Evolutionary conservation across 768 basidiomycete species (phyloP).

Genomic region (Kwoniella pini): DNA sequence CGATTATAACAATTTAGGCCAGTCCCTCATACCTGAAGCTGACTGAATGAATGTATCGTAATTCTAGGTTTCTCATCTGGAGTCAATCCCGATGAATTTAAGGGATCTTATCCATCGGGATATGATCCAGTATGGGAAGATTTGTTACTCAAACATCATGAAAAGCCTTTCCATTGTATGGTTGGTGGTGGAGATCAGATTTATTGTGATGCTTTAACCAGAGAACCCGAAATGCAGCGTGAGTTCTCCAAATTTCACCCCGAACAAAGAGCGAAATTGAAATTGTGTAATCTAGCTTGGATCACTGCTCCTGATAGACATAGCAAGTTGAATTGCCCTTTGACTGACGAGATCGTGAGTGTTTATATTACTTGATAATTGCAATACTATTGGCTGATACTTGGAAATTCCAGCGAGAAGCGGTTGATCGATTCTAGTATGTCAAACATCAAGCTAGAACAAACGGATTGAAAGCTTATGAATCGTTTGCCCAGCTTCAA

Average conservation of each 20-base stretch:
- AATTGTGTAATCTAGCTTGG: too few relatives aligned
- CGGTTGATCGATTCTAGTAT: conserved; percentile 68
- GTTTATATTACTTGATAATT: not conserved
- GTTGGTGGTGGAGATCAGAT: conserved; percentile 94
- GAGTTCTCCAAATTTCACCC: too few relatives aligned
- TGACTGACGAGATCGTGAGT: conserved; percentile 69
- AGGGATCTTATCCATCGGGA: conserved; percentile 69
- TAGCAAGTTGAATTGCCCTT: conserved; percentile 62
- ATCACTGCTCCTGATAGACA: conserved; percentile 63
- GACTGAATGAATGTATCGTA: not conserved
- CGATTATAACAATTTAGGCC: too few relatives aligned
- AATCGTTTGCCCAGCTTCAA: conserved; percentile 76
- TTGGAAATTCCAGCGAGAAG: conserved; percentile 49
- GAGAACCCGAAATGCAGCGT: conserved; percentile 61
- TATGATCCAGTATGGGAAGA: conserved; percentile 94
- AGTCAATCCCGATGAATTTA: conserved; percentile 82
- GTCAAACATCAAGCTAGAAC: conserved; percentile 1
- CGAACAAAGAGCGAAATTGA: too few relatives aligned
- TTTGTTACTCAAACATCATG: conserved; percentile 76
- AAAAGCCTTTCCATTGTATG: conserved; percentile 81
- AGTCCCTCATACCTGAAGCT: too few relatives aligned
- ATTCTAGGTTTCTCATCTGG: conserved; percentile 61
- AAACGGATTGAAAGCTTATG: too few relatives aligned
- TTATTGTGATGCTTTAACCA: conserved; percentile 68
- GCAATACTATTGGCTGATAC: not conserved